Conservation (phyloP, 305 asterid genomes). For the Fraxinus albicans region DNA sequence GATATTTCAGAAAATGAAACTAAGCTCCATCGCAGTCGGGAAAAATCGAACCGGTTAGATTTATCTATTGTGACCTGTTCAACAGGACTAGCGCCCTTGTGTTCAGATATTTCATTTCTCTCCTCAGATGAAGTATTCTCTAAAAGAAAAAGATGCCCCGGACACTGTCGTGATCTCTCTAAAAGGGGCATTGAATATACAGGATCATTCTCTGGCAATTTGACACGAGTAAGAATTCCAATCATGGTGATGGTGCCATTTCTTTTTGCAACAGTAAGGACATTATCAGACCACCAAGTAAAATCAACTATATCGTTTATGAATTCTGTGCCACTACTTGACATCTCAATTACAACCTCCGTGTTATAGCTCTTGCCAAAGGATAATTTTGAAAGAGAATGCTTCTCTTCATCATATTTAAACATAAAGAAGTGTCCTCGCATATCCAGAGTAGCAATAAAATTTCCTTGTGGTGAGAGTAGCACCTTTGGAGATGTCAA, state of each 20-base stretch:
- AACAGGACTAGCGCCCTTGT: conserved; percentile 32
- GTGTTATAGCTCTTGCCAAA: conserved; percentile 35
- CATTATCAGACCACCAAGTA: conserved; percentile 91
- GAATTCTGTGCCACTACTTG: conserved; percentile 36
- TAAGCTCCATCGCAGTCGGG: conserved; percentile 69
- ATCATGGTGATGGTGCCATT: conserved; percentile 62
- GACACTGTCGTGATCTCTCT: conserved; percentile 59
- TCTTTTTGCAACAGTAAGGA: conserved; percentile 61
- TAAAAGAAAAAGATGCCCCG: conserved; percentile 68
- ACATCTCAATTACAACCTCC: conserved; percentile 29
- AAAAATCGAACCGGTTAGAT: conserved; percentile 40
- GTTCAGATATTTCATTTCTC: conserved; percentile 40
- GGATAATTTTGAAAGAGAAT: conserved; percentile 44
- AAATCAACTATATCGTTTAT: conserved; percentile 63
- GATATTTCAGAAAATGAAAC: conserved; percentile 68
- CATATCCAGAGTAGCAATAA: conserved; percentile 69
- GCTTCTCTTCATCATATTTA: conserved; percentile 59
- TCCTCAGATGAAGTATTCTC: conserved; percentile 53
- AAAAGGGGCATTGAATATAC: conserved; percentile 67
- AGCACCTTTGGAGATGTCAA: conserved; percentile 69
- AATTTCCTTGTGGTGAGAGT: conserved; percentile 69
- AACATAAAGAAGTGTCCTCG: conserved; percentile 64
- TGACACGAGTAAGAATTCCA: conserved; percentile 48
- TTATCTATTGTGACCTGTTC: conserved; percentile 41
- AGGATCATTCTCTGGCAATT: conserved; percentile 47